phyloP scores from a whole-genome alignment of 148 eudicot genomes.

The Rhododendron kiyosumense region DNA sequence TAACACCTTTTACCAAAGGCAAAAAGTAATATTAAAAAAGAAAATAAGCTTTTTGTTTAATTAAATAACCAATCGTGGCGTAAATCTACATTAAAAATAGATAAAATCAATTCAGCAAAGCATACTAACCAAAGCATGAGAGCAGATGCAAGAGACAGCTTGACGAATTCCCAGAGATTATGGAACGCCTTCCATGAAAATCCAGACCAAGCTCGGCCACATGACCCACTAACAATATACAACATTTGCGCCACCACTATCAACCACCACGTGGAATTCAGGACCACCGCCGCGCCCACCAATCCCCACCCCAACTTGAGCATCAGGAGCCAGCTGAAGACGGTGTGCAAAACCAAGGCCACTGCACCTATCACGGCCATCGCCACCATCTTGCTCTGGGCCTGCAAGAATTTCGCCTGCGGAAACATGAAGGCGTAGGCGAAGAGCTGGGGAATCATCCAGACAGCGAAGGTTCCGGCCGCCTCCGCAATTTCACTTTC shows the following conservation, averaged over 20 bases:
- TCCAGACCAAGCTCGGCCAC: slow-evolving; percentile 53
- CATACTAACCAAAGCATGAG: slow-evolving; percentile 54
- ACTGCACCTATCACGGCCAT: slow-evolving; percentile 41
- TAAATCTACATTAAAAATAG: too few species aligned
- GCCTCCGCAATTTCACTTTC: slow-evolving; percentile 29
- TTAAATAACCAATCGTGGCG: too few species aligned
- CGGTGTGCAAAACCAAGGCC: slow-evolving; percentile 32
- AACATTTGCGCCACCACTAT: slow-evolving; percentile 47
- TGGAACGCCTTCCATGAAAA: slow-evolving; percentile 46
- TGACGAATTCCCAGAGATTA: slow-evolving; percentile 46
- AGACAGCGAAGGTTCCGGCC: slow-evolving; percentile 34
- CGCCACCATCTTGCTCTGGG: slow-evolving; percentile 57
- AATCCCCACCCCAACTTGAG: slow-evolving; percentile 41
- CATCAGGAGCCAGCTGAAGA: slow-evolving; percentile 56
- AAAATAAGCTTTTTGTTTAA: too few species aligned
- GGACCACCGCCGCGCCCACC: slow-evolving; percentile 49
- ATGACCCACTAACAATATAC: slow-evolving; percentile 40
- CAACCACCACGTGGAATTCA: slow-evolving; percentile 60
- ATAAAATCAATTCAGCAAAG: background rate
- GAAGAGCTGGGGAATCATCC: slow-evolving; percentile 63
- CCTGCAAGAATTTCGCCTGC: slow-evolving; percentile 48
- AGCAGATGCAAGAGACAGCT: slow-evolving; percentile 57
- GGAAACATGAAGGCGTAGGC: slow-evolving; percentile 59
- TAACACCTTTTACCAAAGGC: too few species aligned
- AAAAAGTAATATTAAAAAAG: too few species aligned